These are phyloP conservation scores for Talaromyces liani DNA, from an alignment of 495 filamentous ascomycete species.

Conservation along the genomic window DNA sequence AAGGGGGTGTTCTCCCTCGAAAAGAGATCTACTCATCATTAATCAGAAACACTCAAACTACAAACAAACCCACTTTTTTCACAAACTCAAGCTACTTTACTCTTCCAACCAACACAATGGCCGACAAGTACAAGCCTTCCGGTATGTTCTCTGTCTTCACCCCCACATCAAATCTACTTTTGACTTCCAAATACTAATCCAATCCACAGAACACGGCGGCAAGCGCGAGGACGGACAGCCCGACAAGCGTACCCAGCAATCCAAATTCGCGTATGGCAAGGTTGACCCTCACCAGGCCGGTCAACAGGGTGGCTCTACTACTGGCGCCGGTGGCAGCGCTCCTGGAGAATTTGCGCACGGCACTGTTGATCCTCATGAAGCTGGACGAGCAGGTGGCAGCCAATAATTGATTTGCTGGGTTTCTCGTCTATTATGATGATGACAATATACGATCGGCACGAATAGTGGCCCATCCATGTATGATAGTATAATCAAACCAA, in stretches of 20 bases:
- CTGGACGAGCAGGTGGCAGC: not conserved
- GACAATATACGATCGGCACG: not conserved
- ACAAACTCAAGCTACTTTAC: not conserved
- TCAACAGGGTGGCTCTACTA: not conserved
- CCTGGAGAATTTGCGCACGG: not conserved
- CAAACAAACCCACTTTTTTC: not conserved
- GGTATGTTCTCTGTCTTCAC: not conserved
- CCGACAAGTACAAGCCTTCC: slow-evolving; percentile 3
- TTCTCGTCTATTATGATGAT: not conserved
- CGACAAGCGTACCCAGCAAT: slow-evolving; percentile 1
- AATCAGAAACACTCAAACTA: not conserved
- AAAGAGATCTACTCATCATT: not conserved
- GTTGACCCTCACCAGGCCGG: not conserved
- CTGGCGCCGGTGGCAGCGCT: not conserved
- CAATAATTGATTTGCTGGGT: not conserved
- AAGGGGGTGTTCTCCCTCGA: not conserved
- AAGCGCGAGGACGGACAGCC: not conserved
- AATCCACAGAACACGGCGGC: not conserved
- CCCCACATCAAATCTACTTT: not conserved
- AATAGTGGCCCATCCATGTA: not conserved
- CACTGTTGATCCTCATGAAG: not conserved
- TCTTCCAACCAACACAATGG: not conserved
- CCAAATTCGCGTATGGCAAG: not conserved
- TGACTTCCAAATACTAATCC: not conserved
- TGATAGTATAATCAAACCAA: not conserved